Percentiles rank a stretch among this genome's conserved stretches.
These are phyloP conservation scores for Eucalyptus virginea DNA, from an alignment of 345 rosid species.

Conservation along the genomic window DNA sequence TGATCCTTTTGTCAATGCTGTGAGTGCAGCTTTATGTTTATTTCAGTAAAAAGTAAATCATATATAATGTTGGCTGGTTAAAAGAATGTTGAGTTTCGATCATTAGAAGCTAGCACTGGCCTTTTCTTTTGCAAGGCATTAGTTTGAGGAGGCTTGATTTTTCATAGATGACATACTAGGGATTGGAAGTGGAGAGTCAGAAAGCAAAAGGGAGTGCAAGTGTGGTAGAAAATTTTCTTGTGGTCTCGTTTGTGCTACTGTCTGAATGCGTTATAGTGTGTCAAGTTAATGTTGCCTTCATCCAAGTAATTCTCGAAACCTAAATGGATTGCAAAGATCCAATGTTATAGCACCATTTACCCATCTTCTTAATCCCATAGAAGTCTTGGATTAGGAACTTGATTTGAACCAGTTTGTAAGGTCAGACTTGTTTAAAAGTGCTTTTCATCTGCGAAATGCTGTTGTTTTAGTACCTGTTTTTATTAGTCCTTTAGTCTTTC, in stretches of 20 bases:
- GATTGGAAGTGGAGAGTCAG: background rate
- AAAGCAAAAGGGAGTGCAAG: background rate
- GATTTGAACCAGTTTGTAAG: background rate
- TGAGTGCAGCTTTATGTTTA: conserved; percentile 30
- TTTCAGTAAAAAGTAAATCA: background rate
- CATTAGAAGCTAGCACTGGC: background rate
- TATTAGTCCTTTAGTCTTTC: background rate
- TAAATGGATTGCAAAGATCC: background rate
- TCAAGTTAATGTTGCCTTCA: background rate
- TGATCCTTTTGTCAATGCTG: conserved; percentile 69
- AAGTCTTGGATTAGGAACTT: background rate
- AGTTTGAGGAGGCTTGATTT: background rate
- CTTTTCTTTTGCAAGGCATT: background rate
- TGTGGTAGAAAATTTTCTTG: background rate
- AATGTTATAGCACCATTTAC: background rate
- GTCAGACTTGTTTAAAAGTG: background rate
- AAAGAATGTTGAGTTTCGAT: background rate
- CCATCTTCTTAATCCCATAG: background rate
- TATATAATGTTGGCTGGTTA: background rate
- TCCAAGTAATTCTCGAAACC: background rate
- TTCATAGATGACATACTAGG: background rate
- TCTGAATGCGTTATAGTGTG: background rate
- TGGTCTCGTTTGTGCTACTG: background rate
- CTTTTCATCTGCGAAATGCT: background rate
- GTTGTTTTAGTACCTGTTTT: background rate